Conservation (phyloP, 192 early-diverging fungal species). For the Rhizophagus clarus region DNA sequence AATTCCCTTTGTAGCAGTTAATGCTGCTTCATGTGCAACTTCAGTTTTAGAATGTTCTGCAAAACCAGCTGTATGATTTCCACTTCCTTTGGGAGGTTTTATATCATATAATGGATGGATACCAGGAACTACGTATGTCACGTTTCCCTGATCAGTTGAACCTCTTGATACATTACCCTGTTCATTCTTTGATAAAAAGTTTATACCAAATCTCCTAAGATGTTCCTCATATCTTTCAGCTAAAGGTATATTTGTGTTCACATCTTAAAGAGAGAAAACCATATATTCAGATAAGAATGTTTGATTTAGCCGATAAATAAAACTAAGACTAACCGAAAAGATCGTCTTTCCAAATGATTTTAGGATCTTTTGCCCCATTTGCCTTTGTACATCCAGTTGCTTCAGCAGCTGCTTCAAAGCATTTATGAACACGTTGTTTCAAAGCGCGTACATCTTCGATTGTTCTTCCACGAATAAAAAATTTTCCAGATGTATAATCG, state of each 20-base stretch:
- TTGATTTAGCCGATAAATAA: constrained; percentile 18
- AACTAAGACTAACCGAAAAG: constrained; percentile 63
- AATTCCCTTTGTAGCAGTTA: constrained; percentile 55
- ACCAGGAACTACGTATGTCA: constrained; percentile 63
- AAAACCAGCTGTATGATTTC: constrained; percentile 69
- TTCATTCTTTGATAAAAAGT: constrained; percentile 23
- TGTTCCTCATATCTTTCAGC: constrained; percentile 41
- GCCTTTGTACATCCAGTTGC: constrained; percentile 50
- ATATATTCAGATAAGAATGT: constrained; percentile 32
- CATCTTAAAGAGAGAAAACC: constrained; percentile 8
- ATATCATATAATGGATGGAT: constrained; percentile 41
- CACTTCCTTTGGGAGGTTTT: constrained; percentile 25
- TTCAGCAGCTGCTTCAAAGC: constrained; percentile 65
- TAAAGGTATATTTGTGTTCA: neutral
- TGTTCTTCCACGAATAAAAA: constrained; percentile 61
- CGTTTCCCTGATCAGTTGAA: constrained; percentile 73
- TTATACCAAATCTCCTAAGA: constrained; percentile 41
- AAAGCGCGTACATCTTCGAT: constrained; percentile 51
- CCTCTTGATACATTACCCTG: constrained; percentile 43
- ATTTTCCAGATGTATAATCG: constrained; percentile 57
- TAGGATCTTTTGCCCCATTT: constrained; percentile 53
- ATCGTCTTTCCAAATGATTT: constrained; percentile 51
- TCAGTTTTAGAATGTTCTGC: constrained; percentile 55
- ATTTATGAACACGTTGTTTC: constrained; percentile 50
- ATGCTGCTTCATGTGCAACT: constrained; percentile 57